Conservation (phyloP, 495 filamentous ascomycete genomes). For the Penicillium egyptiacum region DNA sequence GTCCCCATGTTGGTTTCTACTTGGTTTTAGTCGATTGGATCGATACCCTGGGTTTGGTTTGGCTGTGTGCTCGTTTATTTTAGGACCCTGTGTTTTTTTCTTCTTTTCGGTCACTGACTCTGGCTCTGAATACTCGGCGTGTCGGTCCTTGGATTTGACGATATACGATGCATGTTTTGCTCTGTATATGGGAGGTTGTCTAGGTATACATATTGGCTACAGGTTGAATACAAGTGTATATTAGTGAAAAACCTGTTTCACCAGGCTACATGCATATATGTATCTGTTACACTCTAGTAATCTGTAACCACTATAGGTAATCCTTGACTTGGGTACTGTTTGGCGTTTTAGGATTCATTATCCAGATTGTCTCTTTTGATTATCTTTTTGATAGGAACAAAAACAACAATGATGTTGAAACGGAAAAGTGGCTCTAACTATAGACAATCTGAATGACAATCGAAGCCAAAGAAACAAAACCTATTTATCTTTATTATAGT, state of each 20-base stretch:
- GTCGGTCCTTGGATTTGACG: not conserved
- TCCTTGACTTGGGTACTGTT: not conserved
- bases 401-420: not conserved
- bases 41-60: conserved; percentile 9
- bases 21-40: not conserved
- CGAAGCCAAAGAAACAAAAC: not conserved
- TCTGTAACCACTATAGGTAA: too few species aligned
- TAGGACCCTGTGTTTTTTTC: not conserved
- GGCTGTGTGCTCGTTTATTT: not conserved
- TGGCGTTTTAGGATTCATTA: not conserved
- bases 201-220: not conserved
- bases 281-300: not conserved
- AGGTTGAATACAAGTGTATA: conserved; percentile 9
- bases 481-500: not conserved
- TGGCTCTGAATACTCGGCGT: not conserved
- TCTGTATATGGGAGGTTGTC: not conserved
- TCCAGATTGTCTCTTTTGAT: too few species aligned
- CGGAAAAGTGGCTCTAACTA: too few species aligned
- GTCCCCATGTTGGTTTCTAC: not conserved
- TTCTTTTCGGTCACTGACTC: conserved; percentile 2
- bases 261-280: not conserved
- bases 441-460: not conserved
- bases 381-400: not conserved
- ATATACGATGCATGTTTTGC: conserved; percentile 5
- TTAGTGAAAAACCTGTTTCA: not conserved